Evolutionary conservation across 2,329 filamentous ascomycete species (phyloP), one percentile per base, ranked within the genome.

Genomic region (Aspergillus tanneri): DNA sequence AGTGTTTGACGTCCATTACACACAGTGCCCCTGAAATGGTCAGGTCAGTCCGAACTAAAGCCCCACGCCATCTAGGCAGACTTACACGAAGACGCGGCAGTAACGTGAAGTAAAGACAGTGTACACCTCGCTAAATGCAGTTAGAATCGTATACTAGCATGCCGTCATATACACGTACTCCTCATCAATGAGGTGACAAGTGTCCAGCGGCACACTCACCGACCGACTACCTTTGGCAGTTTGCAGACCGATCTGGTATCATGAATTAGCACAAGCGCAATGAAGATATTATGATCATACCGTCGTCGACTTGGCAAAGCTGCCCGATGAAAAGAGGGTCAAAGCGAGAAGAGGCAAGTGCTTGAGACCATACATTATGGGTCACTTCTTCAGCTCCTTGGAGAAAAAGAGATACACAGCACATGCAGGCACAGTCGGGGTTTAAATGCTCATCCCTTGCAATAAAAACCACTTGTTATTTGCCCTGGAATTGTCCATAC

Each of bases 191-290:
- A 40, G 22, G 10, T 41, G 23, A 11, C 54, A 57, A 2, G 50
- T 40, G 7, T 41, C 41, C 16, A 57, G 3, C 1, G 50, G 47
- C 2, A 50, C 49, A 2, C 16, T 37, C 2, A 55, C 23, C 3
- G 43, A 32, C 19, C 32, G 43, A 27, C 49, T 55, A 1, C 21
- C 30, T 3, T 55, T 46, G 2, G 21, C 35, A 2, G 52, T 57
- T 18, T 57, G 47, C 1, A 57, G 34, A n/a, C 52, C 52, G 22
- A 57, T 35, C 54, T 57, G 14, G 18, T 5, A 6, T 6, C 8
- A 16, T 6, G 10, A 4, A 14, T n/a, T n/a, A 8, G 12, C 2
- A 7, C 39, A 11, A 45, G 35, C 8, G 3, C n/a, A 23, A 4
- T 14, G 3, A 3, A n/a, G 5, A 28, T 9, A 11, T n/a, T n/a